phyloP scores from a whole-genome alignment of 768 basidiomycete genomes.

The Leccinum pellstonianum region DNA sequence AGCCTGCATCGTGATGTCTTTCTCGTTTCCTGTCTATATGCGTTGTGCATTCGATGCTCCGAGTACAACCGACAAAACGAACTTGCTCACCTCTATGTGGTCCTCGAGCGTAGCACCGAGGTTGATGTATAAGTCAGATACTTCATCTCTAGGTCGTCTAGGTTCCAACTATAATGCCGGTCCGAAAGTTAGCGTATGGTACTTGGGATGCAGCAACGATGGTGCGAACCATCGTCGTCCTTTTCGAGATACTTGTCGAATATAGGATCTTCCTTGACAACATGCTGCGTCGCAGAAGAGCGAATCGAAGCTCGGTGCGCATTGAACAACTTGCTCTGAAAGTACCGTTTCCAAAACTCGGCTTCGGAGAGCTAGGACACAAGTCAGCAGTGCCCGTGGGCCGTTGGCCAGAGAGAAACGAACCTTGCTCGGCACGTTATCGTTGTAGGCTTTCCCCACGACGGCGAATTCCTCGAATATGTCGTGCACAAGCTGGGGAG shows the following conservation, averaged over 20 bases:
- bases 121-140: slow-evolving; percentile 77
- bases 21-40: slow-evolving; percentile 78
- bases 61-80: neutral
- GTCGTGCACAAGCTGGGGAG: slow-evolving; percentile 89
- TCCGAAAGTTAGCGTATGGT: neutral
- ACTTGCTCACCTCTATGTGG: slow-evolving; percentile 69
- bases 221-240: slow-evolving; percentile 81
- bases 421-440: slow-evolving; percentile 88
- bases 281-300: slow-evolving; percentile 78
- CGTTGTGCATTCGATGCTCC: neutral
- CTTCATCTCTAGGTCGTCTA: slow-evolving; percentile 59
- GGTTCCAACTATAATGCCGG: slow-evolving; percentile 68
- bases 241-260: slow-evolving; percentile 96
- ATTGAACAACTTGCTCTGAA: slow-evolving; percentile 94
- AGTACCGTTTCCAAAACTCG: slow-evolving; percentile 96
- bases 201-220: neutral
- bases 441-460: slow-evolving; percentile 86
- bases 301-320: slow-evolving; percentile 91
- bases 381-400: slow-evolving; percentile 2
- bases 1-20: slow-evolving; percentile 94
- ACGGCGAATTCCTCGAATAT: slow-evolving; percentile 98
- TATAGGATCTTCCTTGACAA: slow-evolving; percentile 87
- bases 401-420: neutral
- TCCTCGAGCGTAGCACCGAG: slow-evolving; percentile 89
- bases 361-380: slow-evolving; percentile 78